These are phyloP conservation scores for Jaapia argillacea DNA, from an alignment of 768 basidiomycete species.

Conservation along the genomic window DNA sequence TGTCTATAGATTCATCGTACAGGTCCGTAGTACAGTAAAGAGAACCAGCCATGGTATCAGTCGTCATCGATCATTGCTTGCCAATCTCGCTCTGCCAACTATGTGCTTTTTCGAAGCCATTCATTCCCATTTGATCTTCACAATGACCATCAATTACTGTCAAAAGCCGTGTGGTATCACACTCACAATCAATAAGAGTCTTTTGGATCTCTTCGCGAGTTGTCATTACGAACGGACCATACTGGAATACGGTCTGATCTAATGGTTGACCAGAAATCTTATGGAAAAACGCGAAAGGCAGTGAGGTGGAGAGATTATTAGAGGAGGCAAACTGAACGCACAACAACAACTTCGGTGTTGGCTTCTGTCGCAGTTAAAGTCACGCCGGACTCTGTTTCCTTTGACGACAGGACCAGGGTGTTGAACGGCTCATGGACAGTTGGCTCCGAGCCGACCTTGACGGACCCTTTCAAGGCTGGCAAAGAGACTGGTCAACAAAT, in stretches of 20 bases:
- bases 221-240: conserved; percentile 86
- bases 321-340: conserved; percentile 25
- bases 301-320: not conserved
- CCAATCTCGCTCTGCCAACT: conserved; percentile 85
- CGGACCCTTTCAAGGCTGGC: conserved; percentile 54
- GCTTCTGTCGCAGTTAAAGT: conserved; percentile 45
- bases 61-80: too few relatives aligned
- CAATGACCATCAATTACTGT: conserved; percentile 34
- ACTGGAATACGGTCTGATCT: conserved; percentile 80
- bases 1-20: too few relatives aligned
- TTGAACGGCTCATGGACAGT: conserved; percentile 49
- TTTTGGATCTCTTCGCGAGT: conserved; percentile 69
- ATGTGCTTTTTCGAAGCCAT: conserved; percentile 88
- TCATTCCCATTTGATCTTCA: conserved; percentile 60
- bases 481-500: conserved; percentile 7
- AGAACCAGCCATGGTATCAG: too few relatives aligned
- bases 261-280: conserved; percentile 83
- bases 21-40: too few relatives aligned
- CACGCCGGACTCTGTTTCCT: conserved; percentile 55
- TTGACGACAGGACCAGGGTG: conserved; percentile 73
- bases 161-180: conserved; percentile 19
- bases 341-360: conserved; percentile 68
- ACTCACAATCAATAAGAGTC: conserved; percentile 80
- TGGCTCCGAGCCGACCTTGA: conserved; percentile 46
- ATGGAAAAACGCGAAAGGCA: not conserved